Evolutionary conservation across 345 rosid species (phyloP).

Genomic region (Psidium guajava): DNA sequence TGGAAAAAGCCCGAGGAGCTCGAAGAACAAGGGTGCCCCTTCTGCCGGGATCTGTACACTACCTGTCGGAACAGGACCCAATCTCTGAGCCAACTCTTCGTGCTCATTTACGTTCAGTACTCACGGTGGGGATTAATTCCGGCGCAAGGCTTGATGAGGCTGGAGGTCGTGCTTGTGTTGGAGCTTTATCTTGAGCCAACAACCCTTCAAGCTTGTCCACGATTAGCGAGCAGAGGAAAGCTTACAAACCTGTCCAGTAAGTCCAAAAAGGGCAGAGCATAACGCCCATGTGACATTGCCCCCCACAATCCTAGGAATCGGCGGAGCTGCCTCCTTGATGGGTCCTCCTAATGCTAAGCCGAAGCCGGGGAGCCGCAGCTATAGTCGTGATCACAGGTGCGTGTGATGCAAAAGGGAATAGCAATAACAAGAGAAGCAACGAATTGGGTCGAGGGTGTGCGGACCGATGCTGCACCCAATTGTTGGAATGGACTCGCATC

Average conservation of each 20-base stretch:
- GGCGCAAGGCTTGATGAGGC: background rate
- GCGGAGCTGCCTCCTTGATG: background rate
- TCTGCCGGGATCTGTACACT: background rate
- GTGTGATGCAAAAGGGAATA: background rate
- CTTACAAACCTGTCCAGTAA: background rate
- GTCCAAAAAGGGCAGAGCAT: background rate
- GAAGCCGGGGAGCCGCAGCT: background rate
- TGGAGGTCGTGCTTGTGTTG: background rate
- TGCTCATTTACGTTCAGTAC: background rate
- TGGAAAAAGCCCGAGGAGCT: background rate
- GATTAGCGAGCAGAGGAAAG: background rate
- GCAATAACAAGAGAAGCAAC: background rate
- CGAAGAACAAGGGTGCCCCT: background rate
- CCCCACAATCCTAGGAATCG: background rate
- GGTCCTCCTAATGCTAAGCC: background rate
- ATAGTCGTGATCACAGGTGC: background rate
- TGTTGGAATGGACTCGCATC: background rate
- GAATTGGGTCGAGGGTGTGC: rapidly evolving
- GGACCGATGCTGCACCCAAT: rapidly evolving
- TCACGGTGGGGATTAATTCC: background rate
- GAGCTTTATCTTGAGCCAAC: background rate
- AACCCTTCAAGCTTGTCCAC: background rate
- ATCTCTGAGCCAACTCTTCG: background rate
- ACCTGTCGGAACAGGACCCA: rapidly evolving
- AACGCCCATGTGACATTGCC: background rate